These are phyloP conservation scores for Aspergillus sclerotialis DNA, from an alignment of 2,329 filamentous ascomycete genomes.

Conservation along the genomic window DNA sequence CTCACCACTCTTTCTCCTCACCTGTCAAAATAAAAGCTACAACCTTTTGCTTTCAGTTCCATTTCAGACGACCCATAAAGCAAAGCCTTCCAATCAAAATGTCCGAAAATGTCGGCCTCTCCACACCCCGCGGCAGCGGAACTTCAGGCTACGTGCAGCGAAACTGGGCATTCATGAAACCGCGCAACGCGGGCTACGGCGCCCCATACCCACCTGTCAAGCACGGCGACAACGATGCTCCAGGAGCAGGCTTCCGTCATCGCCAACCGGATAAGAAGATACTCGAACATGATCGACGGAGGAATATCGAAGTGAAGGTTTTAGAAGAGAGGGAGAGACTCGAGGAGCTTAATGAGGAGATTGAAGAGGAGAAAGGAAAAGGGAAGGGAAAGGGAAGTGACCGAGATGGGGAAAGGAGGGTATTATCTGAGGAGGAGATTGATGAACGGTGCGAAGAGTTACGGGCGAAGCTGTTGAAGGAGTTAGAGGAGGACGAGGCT, in stretches of 20 bases:
- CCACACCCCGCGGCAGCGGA: constrained; percentile 86
- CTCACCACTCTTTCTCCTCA: too few relatives aligned
- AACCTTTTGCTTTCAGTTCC: too few relatives aligned
- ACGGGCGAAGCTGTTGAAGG: constrained; percentile 54
- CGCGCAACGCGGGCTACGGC: constrained; percentile 61
- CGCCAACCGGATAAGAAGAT: constrained; percentile 88
- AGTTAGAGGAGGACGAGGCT: constrained; percentile 44
- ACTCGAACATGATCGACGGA: constrained; percentile 85
- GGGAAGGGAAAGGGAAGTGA: constrained; percentile 58
- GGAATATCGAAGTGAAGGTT: constrained; percentile 87
- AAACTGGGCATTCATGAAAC: constrained; percentile 81
- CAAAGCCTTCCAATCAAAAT: constrained; percentile 43
- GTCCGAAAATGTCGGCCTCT: constrained; percentile 95
- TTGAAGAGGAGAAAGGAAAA: constrained; percentile 62
- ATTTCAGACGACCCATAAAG: not conserved
- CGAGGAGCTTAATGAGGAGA: constrained; percentile 66
- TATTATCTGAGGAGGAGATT: constrained; percentile 75
- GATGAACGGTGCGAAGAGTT: constrained; percentile 65
- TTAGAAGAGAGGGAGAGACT: constrained; percentile 82
- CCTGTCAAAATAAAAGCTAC: too few relatives aligned
- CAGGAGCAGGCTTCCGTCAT: constrained; percentile 57
- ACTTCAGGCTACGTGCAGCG: constrained; percentile 97
- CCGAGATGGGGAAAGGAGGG: constrained; percentile 22
- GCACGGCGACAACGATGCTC: constrained; percentile 45
- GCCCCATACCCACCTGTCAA: constrained; percentile 60